Percentiles rank a stretch among this genome's conserved stretches.
phyloP scores from a whole-genome alignment of 1,139 yeast genomes.

The Keqinozyma sinolaborantium region DNA sequence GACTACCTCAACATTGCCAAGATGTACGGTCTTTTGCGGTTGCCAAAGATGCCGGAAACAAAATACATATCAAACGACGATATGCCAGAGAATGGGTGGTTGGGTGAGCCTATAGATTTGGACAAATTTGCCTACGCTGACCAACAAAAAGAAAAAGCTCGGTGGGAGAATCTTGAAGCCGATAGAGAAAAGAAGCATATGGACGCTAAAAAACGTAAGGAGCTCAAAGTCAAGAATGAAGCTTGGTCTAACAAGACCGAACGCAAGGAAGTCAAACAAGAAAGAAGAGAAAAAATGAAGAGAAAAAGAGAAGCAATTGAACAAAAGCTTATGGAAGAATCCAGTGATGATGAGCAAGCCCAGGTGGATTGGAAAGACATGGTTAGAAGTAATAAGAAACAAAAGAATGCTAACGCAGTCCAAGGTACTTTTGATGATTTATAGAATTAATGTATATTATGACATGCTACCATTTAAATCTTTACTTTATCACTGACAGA shows the following conservation, averaged over 20 bases:
- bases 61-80: constrained; percentile 43
- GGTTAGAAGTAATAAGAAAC: constrained; percentile 61
- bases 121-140: constrained; percentile 66
- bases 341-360: constrained; percentile 50
- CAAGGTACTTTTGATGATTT: constrained; percentile 74
- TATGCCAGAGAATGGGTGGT: constrained; percentile 70
- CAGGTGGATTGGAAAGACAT: constrained; percentile 87
- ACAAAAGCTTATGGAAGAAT: constrained; percentile 46
- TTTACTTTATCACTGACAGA: constrained; percentile 52
- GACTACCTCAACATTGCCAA: constrained; percentile 73
- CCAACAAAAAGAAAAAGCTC: constrained; percentile 55
- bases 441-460: constrained; percentile 19
- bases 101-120: constrained; percentile 59
- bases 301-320: constrained; percentile 63
- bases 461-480: constrained; percentile 14
- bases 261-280: constrained; percentile 59
- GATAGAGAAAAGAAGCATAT: constrained; percentile 40
- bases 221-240: constrained; percentile 49
- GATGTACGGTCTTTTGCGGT: constrained; percentile 74
- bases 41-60: constrained; percentile 95
- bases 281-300: constrained; percentile 62
- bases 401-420: constrained; percentile 35
- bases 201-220: constrained; percentile 48
- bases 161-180: constrained; percentile 56
- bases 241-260: constrained; percentile 80